These are phyloP conservation scores for Claviceps purpurea DNA, from an alignment of 2,329 filamentous ascomycete species.

Conservation along the genomic window DNA sequence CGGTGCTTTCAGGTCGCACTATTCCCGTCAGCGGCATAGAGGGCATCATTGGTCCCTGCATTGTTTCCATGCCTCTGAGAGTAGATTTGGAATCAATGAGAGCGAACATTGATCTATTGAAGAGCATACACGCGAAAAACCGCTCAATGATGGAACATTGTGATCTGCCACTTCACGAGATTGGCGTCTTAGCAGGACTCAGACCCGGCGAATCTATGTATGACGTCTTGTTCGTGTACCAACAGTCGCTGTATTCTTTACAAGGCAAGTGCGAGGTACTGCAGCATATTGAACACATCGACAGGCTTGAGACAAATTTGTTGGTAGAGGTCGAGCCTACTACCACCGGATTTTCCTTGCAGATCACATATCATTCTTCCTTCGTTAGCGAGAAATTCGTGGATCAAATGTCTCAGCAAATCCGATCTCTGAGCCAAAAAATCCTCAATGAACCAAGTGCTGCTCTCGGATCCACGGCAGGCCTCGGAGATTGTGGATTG, in stretches of 20 bases:
- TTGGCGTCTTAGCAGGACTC: constrained; percentile 47
- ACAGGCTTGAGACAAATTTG: constrained; percentile 64
- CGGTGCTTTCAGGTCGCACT: constrained; percentile 70
- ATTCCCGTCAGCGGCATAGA: constrained; percentile 60
- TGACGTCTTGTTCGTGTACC: constrained; percentile 72
- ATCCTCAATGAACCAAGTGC: constrained; percentile 15
- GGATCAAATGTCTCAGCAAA: constrained; percentile 42
- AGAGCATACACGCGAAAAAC: constrained; percentile 50
- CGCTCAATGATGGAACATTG: constrained; percentile 51
- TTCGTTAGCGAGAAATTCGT: constrained; percentile 42
- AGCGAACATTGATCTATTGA: constrained; percentile 47
- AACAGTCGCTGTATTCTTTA: constrained; percentile 49
- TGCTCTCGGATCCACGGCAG: constrained; percentile 6
- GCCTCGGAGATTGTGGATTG: constrained; percentile 18
- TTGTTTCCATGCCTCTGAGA: constrained; percentile 63
- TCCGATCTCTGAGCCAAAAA: constrained; percentile 36
- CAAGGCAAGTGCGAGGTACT: constrained; percentile 24
- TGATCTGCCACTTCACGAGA: constrained; percentile 51
- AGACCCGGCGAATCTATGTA: constrained; percentile 49
- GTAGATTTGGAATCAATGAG: constrained; percentile 39
- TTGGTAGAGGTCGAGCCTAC: constrained; percentile 64
- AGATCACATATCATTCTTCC: constrained; percentile 34
- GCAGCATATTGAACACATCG: constrained; percentile 44
- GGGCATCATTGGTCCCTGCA: constrained; percentile 63
- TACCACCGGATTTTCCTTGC: constrained; percentile 25